Conservation (phyloP, 345 rosid species). For the Angophora floribunda region DNA sequence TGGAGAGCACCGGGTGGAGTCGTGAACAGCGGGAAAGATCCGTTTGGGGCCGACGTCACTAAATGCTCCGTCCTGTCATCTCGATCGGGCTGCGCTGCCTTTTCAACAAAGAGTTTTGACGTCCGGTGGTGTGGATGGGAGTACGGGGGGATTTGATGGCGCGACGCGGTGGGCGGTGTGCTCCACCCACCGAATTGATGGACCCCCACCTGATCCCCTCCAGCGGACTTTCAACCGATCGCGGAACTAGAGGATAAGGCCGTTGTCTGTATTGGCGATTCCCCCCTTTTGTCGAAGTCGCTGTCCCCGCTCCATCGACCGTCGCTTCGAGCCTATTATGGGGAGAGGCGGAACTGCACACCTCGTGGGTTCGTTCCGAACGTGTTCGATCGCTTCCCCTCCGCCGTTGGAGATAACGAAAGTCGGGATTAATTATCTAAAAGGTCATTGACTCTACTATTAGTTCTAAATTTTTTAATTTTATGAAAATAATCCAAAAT, state of each 20-base stretch:
- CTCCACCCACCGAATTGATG: neutral
- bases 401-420: neutral
- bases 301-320: neutral
- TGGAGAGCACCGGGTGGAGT: neutral
- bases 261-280: too few species aligned
- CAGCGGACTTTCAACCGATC: neutral
- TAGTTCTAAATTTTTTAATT: neutral
- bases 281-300: neutral
- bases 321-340: neutral
- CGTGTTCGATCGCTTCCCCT: neutral
- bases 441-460: too few species aligned
- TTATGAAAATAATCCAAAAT: fast-evolving
- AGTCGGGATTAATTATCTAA: fast-evolving
- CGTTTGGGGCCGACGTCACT: neutral
- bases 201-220: neutral
- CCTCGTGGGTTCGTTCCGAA: too few species aligned
- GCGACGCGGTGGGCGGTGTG: neutral
- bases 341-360: neutral
- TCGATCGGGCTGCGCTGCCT: neutral
- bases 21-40: neutral
- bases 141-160: neutral
- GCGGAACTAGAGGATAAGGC: neutral
- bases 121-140: neutral
- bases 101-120: neutral
- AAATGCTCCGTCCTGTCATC: neutral